Conservation (phyloP, 2,329 filamentous ascomycete genomes). For the Botrytis galanthina region DNA sequence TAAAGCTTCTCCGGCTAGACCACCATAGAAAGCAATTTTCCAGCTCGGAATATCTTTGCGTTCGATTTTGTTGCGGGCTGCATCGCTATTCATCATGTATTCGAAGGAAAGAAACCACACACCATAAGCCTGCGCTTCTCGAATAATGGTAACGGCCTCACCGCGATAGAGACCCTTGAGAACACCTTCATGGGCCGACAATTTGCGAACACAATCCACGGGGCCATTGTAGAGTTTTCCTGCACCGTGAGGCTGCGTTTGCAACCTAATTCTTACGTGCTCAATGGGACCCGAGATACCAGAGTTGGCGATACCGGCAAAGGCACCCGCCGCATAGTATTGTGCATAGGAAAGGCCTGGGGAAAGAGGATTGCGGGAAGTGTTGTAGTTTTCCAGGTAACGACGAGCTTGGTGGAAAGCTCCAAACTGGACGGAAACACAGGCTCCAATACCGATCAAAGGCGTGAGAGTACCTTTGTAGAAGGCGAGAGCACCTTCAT, state of each 20-base stretch:
- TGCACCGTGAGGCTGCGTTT: constrained; percentile 90
- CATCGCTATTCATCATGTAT: constrained; percentile 92
- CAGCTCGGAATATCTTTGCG: constrained; percentile 75
- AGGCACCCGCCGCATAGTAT: constrained; percentile 88
- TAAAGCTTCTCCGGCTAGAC: constrained; percentile 86
- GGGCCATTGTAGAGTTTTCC: constrained; percentile 78
- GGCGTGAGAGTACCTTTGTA: constrained; percentile 98
- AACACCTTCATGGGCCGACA: constrained; percentile 66
- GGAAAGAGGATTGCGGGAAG: constrained; percentile 41
- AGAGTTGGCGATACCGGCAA: constrained; percentile 88
- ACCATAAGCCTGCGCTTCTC: constrained; percentile 93
- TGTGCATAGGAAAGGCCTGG: constrained; percentile 70
- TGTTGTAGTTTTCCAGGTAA: constrained; percentile 75
- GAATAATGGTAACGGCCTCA: constrained; percentile 76
- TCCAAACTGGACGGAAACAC: constrained; percentile 97
- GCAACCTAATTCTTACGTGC: constrained; percentile 91
- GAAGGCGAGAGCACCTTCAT: constrained; percentile 87
- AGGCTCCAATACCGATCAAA: constrained; percentile 92
- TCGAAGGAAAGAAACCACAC: constrained; percentile 95
- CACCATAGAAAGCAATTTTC: constrained; percentile 91
- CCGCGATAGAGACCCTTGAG: constrained; percentile 80
- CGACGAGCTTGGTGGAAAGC: constrained; percentile 92
- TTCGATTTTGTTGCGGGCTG: constrained; percentile 69
- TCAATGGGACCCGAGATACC: constrained; percentile 89
- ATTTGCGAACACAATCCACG: constrained; percentile 84